Evolutionary conservation across 2,329 filamentous ascomycete genomes (phyloP), one percentile per base, ranked within the genome.

Genomic region (Cryphonectria japonica): DNA sequence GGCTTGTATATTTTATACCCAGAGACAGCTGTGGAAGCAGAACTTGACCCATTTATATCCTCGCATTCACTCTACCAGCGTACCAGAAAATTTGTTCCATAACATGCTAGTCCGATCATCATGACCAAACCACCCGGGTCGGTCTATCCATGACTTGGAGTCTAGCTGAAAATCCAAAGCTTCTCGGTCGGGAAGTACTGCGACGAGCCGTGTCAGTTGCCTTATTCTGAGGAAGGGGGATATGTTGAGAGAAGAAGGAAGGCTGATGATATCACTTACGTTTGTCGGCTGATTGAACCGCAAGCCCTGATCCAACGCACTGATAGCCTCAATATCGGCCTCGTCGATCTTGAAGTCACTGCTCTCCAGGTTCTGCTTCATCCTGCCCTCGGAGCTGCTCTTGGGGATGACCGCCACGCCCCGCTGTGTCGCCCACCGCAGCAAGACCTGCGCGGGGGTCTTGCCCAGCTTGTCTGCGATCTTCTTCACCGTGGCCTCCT

Each of bases 401-500:
- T 95, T 95, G 76, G 93, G 93, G 76, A 96, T 96, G 76, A 96
- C 92, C 64, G 93, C 92, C 70, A 96, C 85, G 43, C 89, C 90
- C 66, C 92, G 87, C 86, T 97, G 93, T 22, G 94, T 97, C 32
- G 93, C 89, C 94, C 94, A 97, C 76, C 94, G 88, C 75, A 97
- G 86, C 73, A 97, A 86, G 39, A 97, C 86, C 86, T 97, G 94
- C 22, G 93, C 92, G 8, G 93, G 86, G 11, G 90, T 89, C 85
- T 92, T 93, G 79, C 83, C 83, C 78, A 93, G 85, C 84, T 92
- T 94, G 77, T 86, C 80, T 26, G 93, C 91, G 73, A 95, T 86
- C 66, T 77, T 79, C 76, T 86, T 89, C 80, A 97, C 85, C 68
- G 86, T 82, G 29, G 87, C 82, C 80, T 93, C 87, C 78, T 94